Conservation (phyloP, 139 green algal species). For the Chlorella sp. region DNA sequence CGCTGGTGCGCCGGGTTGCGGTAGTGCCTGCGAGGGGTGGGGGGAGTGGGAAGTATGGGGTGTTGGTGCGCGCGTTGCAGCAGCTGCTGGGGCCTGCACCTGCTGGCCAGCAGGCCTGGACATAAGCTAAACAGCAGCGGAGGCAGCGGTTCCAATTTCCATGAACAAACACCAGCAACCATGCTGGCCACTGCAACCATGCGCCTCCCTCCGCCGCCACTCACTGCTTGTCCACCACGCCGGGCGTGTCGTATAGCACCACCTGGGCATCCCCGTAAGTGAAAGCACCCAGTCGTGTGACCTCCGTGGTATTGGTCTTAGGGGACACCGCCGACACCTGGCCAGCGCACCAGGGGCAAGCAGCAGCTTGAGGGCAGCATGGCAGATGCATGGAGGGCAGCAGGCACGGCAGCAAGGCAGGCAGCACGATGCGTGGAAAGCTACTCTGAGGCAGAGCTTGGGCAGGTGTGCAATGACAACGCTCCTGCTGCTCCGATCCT, state of each 20-base stretch:
- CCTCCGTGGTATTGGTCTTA: constrained; percentile 86
- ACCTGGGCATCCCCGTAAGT: constrained; percentile 56
- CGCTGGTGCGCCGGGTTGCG: constrained; percentile 44
- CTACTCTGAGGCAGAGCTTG: no score
- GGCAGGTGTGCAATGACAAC: no score
- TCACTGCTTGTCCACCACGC: constrained; percentile 63
- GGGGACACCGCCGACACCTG: constrained; percentile 82
- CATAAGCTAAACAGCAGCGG: no score
- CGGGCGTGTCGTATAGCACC: constrained; percentile 79
- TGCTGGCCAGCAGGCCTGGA: no score
- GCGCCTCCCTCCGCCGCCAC: neutral
- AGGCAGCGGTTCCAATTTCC: no score
- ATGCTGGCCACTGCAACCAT: neutral
- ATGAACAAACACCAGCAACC: no score
- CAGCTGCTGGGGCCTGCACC: no score
- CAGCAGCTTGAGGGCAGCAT: neutral
- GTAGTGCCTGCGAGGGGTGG: constrained; percentile 17
- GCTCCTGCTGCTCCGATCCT: no score
- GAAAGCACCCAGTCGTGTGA: constrained; percentile 67
- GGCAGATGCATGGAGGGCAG: constrained; percentile 46
- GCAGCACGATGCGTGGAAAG: no score
- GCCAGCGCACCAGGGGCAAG: no score
- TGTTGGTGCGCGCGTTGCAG: no score
- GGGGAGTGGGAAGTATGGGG: no score
- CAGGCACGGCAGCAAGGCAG: neutral